These are phyloP conservation scores for Raffaelea arxii DNA, from an alignment of 2,329 filamentous ascomycete species.

Conservation along the genomic window DNA sequence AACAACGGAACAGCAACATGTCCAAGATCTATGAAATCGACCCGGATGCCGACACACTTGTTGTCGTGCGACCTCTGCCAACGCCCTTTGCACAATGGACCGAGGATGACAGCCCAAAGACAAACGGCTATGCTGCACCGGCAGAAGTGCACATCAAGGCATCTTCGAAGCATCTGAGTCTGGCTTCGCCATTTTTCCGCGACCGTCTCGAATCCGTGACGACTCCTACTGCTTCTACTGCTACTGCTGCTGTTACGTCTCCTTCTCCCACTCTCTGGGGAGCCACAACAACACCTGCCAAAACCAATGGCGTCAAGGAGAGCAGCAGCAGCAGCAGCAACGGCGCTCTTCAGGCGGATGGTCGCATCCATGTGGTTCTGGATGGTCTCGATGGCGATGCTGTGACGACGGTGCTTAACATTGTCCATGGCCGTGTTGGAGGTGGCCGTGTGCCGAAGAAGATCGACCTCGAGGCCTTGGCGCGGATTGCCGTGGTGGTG, in stretches of 20 bases:
- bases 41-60: slow-evolving; percentile 22
- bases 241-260: background rate
- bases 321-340: background rate
- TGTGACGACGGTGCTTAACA: slow-evolving; percentile 29
- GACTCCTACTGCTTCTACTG: background rate
- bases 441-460: slow-evolving; percentile 26
- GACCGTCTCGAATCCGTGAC: slow-evolving; percentile 16
- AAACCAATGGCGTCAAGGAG: background rate
- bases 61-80: slow-evolving; percentile 17
- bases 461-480: slow-evolving; percentile 29
- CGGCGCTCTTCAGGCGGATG: slow-evolving; percentile 16
- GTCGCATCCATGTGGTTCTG: slow-evolving; percentile 20
- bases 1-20: slow-evolving; percentile 15
- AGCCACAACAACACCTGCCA: background rate
- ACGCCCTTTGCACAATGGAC: slow-evolving; percentile 16
- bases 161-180: slow-evolving; percentile 25
- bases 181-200: slow-evolving; percentile 21
- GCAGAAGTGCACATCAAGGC: slow-evolving; percentile 23
- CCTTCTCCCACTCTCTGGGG: background rate
- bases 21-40: slow-evolving; percentile 24
- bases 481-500: slow-evolving; percentile 32
- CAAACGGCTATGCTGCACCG: background rate
- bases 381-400: slow-evolving; percentile 26
- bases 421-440: slow-evolving; percentile 32
- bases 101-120: background rate